A percentile compares a stretch with the other conserved stretches of the same genome.
Evolutionary conservation across 2,329 filamentous ascomycete species (phyloP).

Genomic region (Trichoderma koningiopsis): DNA sequence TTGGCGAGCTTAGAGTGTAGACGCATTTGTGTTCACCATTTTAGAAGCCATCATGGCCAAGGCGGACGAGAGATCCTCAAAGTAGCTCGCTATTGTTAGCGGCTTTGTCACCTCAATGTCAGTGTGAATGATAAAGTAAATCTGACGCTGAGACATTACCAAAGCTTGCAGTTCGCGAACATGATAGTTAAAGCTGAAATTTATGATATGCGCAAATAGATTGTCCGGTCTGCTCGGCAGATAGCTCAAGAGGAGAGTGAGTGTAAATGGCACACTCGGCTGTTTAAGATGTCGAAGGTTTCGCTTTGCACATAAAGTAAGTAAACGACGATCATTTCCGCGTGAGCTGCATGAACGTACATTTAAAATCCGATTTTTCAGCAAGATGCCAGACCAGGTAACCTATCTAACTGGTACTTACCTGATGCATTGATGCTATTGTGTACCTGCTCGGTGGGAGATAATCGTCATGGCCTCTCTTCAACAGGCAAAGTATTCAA

Average conservation of each 20-base stretch:
- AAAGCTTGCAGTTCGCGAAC: background rate
- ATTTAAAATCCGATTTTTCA: too few species aligned
- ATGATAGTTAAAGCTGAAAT: background rate
- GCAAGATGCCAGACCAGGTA: too few species aligned
- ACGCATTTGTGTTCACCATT: background rate
- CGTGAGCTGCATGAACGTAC: too few species aligned
- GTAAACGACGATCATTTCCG: too few species aligned
- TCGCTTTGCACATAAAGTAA: too few species aligned
- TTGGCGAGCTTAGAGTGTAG: background rate
- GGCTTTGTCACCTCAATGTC: background rate
- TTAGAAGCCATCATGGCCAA: slow-evolving; percentile 35
- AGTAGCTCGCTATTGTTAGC: background rate
- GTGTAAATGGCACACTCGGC: background rate
- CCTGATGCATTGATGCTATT: too few species aligned
- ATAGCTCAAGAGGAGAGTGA: background rate
- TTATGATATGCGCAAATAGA: background rate
- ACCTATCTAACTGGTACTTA: too few species aligned
- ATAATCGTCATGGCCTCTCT: too few species aligned
- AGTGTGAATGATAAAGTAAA: background rate
- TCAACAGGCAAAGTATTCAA: background rate
- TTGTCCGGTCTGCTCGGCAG: background rate
- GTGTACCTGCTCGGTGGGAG: background rate
- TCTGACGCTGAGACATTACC: background rate
- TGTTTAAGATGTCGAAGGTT: too few species aligned
- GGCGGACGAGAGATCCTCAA: slow-evolving; percentile 37